phyloP scores from a whole-genome alignment of 768 basidiomycete genomes.

The Naematelia aurantialba region DNA sequence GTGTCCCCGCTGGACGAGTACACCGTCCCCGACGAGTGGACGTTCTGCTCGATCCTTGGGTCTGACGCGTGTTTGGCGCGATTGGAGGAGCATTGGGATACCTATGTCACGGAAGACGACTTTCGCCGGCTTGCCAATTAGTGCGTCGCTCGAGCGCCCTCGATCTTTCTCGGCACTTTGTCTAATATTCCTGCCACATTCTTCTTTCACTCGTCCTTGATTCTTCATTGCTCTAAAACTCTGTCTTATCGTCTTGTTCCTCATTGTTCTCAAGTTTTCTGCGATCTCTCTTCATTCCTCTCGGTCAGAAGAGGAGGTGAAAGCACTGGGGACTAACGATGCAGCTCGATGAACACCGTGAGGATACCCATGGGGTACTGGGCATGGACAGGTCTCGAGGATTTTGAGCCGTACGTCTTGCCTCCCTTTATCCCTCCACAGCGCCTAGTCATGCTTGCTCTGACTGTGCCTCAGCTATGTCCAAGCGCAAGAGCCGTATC shows the following conservation, averaged over 20 bases:
- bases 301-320: too few species aligned
- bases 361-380: conserved; percentile 44
- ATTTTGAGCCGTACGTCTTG: conserved; percentile 29
- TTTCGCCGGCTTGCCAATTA: conserved; percentile 36
- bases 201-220: too few species aligned
- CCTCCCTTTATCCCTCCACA: background rate
- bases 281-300: too few species aligned
- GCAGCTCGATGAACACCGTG: conserved; percentile 32
- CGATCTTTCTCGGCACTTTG: too few species aligned
- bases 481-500: conserved; percentile 31
- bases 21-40: conserved; percentile 33
- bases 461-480: conserved; percentile 7
- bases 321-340: background rate
- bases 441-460: background rate
- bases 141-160: too few species aligned
- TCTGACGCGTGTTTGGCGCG: conserved; percentile 23
- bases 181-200: too few species aligned
- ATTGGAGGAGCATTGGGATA: conserved; percentile 37
- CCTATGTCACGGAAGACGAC: conserved; percentile 42
- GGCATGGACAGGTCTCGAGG: conserved; percentile 30
- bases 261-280: too few species aligned
- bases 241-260: too few species aligned
- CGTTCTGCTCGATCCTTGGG: conserved; percentile 31
- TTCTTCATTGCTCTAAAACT: too few species aligned
- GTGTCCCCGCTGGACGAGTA: conserved; percentile 17